Evolutionary conservation across 805 yeast genomes (phyloP).

Genomic region (Teunomyces kruisii): DNA sequence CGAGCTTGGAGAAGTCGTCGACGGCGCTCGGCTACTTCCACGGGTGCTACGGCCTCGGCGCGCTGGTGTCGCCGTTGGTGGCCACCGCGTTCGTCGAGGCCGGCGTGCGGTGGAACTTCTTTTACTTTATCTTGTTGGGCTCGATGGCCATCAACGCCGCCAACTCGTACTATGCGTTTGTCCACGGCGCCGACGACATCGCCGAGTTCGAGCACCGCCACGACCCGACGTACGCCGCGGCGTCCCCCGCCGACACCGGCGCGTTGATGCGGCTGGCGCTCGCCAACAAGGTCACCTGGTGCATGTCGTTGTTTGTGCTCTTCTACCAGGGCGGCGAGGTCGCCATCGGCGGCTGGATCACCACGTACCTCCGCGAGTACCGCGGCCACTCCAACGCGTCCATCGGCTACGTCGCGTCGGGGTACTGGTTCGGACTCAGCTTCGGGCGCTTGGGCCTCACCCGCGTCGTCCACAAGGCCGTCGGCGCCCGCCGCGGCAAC

Average conservation of each 20-base stretch:
- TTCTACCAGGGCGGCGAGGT: conserved; percentile 24
- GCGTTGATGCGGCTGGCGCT: conserved; percentile 15
- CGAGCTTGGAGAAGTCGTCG: conserved; percentile 20
- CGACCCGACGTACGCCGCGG: neutral
- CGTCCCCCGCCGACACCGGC: neutral
- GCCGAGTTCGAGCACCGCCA: conserved; percentile 1
- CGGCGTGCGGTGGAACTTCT: conserved; percentile 17
- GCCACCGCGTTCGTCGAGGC: conserved; percentile 19
- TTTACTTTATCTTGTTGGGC: conserved; percentile 17
- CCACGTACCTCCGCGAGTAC: conserved; percentile 21
- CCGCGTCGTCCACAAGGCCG: conserved; percentile 13
- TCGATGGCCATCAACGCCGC: conserved; percentile 12
- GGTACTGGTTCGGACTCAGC: conserved; percentile 26
- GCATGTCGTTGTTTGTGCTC: conserved; percentile 16
- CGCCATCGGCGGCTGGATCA: conserved; percentile 24
- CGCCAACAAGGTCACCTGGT: conserved; percentile 18
- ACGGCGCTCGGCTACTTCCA: conserved; percentile 19
- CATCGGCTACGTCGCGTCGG: conserved; percentile 22
- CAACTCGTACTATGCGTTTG: conserved; percentile 11
- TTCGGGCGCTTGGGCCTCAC: conserved; percentile 19
- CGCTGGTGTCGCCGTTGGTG: conserved; percentile 21
- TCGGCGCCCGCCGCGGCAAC: conserved; percentile 18
- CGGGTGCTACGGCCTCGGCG: conserved; percentile 25
- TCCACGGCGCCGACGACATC: conserved; percentile 16
- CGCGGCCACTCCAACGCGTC: conserved; percentile 14